These are phyloP conservation scores for Hypsizygus marmoreus DNA, from an alignment of 768 basidiomycete genomes.

Conservation along the genomic window DNA sequence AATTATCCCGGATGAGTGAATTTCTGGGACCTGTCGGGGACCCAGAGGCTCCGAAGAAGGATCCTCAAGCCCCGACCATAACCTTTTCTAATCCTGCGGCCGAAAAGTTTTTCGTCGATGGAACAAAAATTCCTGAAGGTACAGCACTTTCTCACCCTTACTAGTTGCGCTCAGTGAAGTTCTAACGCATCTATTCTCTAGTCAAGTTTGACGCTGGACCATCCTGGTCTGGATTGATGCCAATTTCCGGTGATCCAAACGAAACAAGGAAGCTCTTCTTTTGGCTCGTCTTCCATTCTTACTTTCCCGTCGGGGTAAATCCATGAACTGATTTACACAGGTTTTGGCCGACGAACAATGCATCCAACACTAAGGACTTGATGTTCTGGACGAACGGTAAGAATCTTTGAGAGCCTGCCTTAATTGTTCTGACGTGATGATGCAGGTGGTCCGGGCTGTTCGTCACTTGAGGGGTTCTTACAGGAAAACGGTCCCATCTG, in stretches of 20 bases:
- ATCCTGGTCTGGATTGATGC: slow-evolving; percentile 68
- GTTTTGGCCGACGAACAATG: slow-evolving; percentile 72
- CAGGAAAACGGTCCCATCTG: slow-evolving; percentile 68
- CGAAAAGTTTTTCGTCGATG: slow-evolving; percentile 48
- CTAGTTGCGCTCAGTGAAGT: not conserved
- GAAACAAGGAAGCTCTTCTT: slow-evolving; percentile 65
- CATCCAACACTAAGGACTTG: slow-evolving; percentile 58
- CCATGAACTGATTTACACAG: slow-evolving; percentile 40
- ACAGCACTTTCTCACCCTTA: slow-evolving; percentile 20
- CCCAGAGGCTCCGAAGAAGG: slow-evolving; percentile 6
- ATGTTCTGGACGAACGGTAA: slow-evolving; percentile 62
- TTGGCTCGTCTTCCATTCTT: slow-evolving; percentile 33
- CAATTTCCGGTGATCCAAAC: slow-evolving; percentile 55
- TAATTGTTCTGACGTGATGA: too few relatives aligned
- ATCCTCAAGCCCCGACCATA: slow-evolving; percentile 38
- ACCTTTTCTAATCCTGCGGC: slow-evolving; percentile 67
- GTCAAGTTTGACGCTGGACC: slow-evolving; percentile 71
- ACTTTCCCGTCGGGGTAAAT: not conserved
- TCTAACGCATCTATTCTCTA: slow-evolving; percentile 14
- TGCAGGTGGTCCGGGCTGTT: slow-evolving; percentile 70
- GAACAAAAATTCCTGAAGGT: slow-evolving; percentile 48
- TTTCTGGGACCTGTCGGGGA: slow-evolving; percentile 40
- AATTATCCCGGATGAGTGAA: slow-evolving; percentile 38
- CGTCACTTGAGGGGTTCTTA: slow-evolving; percentile 63
- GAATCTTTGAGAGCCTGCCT: not conserved